phyloP scores from a whole-genome alignment of 2,329 filamentous ascomycete species.

The Microcyclospora pomicola region DNA sequence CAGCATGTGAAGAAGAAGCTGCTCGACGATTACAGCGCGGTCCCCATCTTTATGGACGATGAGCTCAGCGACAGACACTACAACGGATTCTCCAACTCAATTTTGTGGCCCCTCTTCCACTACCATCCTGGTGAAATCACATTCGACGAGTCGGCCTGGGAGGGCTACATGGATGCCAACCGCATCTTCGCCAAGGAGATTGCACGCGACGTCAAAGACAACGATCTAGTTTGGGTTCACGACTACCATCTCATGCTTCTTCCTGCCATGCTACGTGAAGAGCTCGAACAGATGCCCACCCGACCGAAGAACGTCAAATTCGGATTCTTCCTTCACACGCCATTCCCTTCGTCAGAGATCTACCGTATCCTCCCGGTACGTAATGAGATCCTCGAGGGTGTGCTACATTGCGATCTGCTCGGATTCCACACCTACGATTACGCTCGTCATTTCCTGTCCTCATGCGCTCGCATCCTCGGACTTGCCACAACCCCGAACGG shows the following conservation, averaged over 20 bases:
- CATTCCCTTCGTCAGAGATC: slow-evolving; percentile 93
- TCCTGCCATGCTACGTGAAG: slow-evolving; percentile 85
- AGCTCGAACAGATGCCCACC: slow-evolving; percentile 46
- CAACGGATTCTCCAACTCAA: slow-evolving; percentile 96
- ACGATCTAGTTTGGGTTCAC: slow-evolving; percentile 94
- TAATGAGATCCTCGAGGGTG: slow-evolving; percentile 71
- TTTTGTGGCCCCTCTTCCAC: slow-evolving; percentile 96
- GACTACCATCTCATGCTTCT: slow-evolving; percentile 98
- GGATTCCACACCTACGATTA: slow-evolving; percentile 99
- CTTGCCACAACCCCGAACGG: slow-evolving; percentile 79
- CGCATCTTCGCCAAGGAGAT: slow-evolving; percentile 81
- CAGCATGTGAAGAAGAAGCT: slow-evolving; percentile 60
- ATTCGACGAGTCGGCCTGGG: slow-evolving; percentile 90
- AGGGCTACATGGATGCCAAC: slow-evolving; percentile 86
- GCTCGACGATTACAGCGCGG: slow-evolving; percentile 74
- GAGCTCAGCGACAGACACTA: slow-evolving; percentile 91
- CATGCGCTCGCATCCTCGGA: slow-evolving; percentile 80
- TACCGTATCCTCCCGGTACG: slow-evolving; percentile 90
- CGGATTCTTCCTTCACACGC: slow-evolving; percentile 94
- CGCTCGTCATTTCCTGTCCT: slow-evolving; percentile 91
- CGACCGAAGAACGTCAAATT: slow-evolving; percentile 84
- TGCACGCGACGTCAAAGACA: slow-evolving; percentile 75
- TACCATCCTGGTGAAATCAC: slow-evolving; percentile 98
- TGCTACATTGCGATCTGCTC: slow-evolving; percentile 86
- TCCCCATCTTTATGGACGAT: slow-evolving; percentile 86